Conservation (phyloP, 1,284 basidiomycete species). For the Ganoderma leucocontextum region DNA sequence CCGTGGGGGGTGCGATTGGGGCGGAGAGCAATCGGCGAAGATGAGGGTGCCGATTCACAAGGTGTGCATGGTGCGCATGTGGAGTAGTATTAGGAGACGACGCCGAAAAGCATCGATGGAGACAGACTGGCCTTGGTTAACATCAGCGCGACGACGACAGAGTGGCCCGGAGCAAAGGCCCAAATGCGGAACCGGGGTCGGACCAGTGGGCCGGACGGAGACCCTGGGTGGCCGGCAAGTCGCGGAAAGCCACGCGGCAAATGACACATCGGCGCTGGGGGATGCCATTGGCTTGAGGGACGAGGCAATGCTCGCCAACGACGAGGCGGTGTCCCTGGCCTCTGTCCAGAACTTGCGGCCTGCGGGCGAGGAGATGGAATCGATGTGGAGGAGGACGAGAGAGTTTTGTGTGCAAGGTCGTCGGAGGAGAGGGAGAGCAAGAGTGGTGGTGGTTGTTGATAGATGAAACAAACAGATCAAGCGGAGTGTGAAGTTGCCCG, state of each 20-base stretch:
- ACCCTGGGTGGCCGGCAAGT: conserved; percentile 18
- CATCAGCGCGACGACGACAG: conserved; percentile 8
- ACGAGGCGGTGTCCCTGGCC: conserved; percentile 24
- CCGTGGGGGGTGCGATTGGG: conserved; percentile 6
- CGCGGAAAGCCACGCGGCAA: conserved; percentile 24
- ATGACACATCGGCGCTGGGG: conserved; percentile 25
- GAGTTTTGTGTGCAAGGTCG: not conserved
- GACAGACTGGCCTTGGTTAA: not conserved
- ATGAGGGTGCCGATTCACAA: not conserved
- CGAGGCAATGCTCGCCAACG: conserved; percentile 24
- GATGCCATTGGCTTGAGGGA: conserved; percentile 1
- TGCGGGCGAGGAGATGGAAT: not conserved
- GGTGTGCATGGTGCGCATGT: not conserved
- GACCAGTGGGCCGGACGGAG: conserved; percentile 7
- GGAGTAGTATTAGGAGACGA: not conserved
- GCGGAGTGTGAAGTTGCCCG: conserved; percentile 32
- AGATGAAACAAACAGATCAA: conserved; percentile 37
- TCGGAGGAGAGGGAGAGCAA: not conserved
- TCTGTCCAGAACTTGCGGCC: not conserved
- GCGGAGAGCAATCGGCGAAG: not conserved
- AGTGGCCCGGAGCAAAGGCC: conserved; percentile 17
- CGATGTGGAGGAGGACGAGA: not conserved
- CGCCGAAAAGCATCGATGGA: not conserved
- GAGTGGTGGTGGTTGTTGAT: conserved; percentile 13
- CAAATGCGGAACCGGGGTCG: conserved; percentile 13